Evolutionary conservation across 805 yeast species (phyloP).

Genomic region (Yarrowia sp.): DNA sequence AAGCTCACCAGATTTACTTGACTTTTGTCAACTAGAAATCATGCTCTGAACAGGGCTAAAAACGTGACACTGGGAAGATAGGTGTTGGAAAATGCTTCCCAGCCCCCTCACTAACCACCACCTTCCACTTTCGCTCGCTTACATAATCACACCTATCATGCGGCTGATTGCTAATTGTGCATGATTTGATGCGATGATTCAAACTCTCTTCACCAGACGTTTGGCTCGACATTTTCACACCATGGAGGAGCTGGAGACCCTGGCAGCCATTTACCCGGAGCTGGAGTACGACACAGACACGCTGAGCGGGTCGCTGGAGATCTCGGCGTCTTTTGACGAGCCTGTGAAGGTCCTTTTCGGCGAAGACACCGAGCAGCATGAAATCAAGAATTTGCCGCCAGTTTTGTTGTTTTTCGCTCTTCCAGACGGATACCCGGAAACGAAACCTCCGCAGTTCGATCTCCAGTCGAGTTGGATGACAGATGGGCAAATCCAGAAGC

Average conservation of each 20-base stretch:
- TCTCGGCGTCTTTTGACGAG: background rate
- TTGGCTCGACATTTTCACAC: background rate
- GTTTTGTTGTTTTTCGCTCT: slow-evolving; percentile 9
- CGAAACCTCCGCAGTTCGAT: slow-evolving; percentile 8
- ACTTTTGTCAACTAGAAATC: too few species aligned
- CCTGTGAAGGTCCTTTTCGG: background rate
- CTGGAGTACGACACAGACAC: slow-evolving; percentile 18
- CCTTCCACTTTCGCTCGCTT: too few species aligned
- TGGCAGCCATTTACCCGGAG: slow-evolving; percentile 32
- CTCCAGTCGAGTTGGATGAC: slow-evolving; percentile 4
- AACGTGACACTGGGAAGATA: too few species aligned
- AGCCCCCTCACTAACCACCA: too few species aligned
- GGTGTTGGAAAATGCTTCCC: too few species aligned
- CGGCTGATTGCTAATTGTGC: too few species aligned
- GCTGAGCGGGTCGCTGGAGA: slow-evolving; percentile 19
- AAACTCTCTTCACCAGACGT: background rate
- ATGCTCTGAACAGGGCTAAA: too few species aligned
- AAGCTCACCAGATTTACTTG: too few species aligned
- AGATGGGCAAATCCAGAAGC: background rate
- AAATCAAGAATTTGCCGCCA: slow-evolving; percentile 10
- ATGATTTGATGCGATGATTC: background rate
- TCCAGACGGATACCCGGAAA: slow-evolving; percentile 7
- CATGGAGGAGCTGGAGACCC: slow-evolving; percentile 37
- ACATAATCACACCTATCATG: too few species aligned
- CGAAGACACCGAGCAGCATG: background rate